Evolutionary conservation across 352 stramenopile species (phyloP), one percentile per base, ranked within the genome.

Genomic region (Globisporangium cystogenes): DNA sequence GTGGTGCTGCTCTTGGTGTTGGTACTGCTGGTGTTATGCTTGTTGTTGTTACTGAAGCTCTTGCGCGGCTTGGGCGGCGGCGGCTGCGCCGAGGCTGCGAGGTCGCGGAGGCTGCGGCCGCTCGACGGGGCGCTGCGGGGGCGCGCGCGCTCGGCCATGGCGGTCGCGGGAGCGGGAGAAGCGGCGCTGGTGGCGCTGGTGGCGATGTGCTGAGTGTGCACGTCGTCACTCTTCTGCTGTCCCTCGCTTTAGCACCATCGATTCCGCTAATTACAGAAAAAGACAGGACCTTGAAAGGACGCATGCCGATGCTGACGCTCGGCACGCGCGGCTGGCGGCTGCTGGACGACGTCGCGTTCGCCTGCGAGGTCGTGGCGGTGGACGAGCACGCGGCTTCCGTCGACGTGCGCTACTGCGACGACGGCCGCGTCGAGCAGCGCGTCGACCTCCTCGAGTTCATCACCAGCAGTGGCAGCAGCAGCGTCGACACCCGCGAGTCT

Each of bases 291-390:
- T 39, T 39, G 33, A 46, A 46, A 46, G 20, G 20, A 16, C n/a
- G 20, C n/a, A 27, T 48, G 5, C 12, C 40, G 6, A 42, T 51
- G 4, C 48, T 53, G 52, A 14, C 15, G 18, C 29, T 70, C 31
- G 64, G 60, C 0, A 20, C 39, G 1, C 45, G 27, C 10, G 68
- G 57, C 15, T 65, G 49, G 39, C 60, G 69, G 4, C 14, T 60
- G 18, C 61, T 78, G 7, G 69, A 74, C 51, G 60, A 42, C 20
- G 7, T 70, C 7, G 46, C 33, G 33, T 78, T 78, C 35, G 57
- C 46, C 16, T 72, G 63, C 27, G 52, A 46, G 48, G 52, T 78
- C 16, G 53, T 71, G 6, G 48, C 42, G n/a, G 11, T 64, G 20
- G 48, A 54, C 18, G 21, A 15, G 24, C 27, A 55, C 16, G 12